Base-by-base conservation (phyloP, 1,139 yeast genomes). In the Suhomyces bokatorum region DNA sequence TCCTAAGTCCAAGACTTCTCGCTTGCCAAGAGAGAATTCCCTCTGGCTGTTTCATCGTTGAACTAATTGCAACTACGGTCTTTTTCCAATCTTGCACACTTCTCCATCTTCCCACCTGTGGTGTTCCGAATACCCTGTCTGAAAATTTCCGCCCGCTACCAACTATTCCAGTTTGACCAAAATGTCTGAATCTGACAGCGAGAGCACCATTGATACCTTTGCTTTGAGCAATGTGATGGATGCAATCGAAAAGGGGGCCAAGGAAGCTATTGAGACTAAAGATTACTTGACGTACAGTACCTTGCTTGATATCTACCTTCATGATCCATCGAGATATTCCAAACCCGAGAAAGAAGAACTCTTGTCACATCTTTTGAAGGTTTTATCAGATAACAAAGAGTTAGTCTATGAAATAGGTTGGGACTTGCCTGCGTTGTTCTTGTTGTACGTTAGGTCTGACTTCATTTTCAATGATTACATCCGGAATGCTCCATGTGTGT, bases 241-340 rank as follows among this genome's bases (percentile, higher is more conserved):
- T 32, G 58, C 57, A 39, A 59, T 74, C 33, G 58, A 62, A 20
- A 47, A 48, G 10, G 77, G 76, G 1, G 71, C 73, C n/a, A 44
- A 53, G 6, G 78, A 73, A 24, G 71, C 73, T 12, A 52, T 59
- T 24, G 73, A 67, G 47, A 60, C 77, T 8, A 67, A 75, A 12
- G 96, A 87, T 62, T 87, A 69, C 59, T 64, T 87, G 32, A 77
- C 88, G n/a, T 87, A 83, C 56, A 78, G 87, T 26, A 86, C 95
- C 0, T 64, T 87, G 24, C 61, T 87, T 35, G 96, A 87, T 48
- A 67, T 83, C 39, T 74, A 82, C 55, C 61, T 86, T 20, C 46
- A 70, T 11, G 81, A 81, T 34, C 79, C 82, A 3, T 39, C 55
- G 3, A 57, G 66, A 10, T 85, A 73, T 60, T 50, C 73, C 15